Evolutionary conservation across 768 basidiomycete genomes (phyloP).

Genomic region (Boletus subcaerulescens): DNA sequence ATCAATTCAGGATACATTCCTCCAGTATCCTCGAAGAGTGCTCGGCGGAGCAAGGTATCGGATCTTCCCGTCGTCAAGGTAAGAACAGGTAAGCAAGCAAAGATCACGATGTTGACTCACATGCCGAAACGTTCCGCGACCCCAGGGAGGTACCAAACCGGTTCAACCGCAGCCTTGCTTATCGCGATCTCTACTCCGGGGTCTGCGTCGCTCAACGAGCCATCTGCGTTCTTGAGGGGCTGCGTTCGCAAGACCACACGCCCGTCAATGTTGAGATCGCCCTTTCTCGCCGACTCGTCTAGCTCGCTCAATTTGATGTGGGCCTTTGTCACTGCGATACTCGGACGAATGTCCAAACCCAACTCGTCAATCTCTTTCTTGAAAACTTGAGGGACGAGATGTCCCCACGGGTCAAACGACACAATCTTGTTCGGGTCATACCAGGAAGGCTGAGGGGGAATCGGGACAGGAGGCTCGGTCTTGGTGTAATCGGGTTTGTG

Average conservation of each 20-base stretch:
- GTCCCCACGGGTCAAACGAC: conserved; percentile 92
- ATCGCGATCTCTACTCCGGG: conserved; percentile 85
- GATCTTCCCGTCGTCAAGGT: conserved; percentile 44
- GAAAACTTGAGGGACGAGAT: conserved; percentile 76
- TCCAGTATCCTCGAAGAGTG: conserved; percentile 93
- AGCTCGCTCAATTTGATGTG: conserved; percentile 95
- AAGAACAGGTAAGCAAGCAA: neutral
- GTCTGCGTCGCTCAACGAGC: conserved; percentile 49
- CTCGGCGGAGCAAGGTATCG: conserved; percentile 81
- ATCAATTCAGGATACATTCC: conserved; percentile 96
- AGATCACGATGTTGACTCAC: conserved; percentile 41
- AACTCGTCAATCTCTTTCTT: conserved; percentile 54
- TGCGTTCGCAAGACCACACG: conserved; percentile 72
- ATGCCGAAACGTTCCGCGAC: conserved; percentile 93
- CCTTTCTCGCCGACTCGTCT: conserved; percentile 74
- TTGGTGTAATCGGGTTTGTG: conserved; percentile 80
- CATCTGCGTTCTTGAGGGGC: conserved; percentile 63
- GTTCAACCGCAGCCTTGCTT: conserved; percentile 95
- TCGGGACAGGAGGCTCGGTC: conserved; percentile 81
- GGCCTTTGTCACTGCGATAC: conserved; percentile 89
- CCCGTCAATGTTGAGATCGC: conserved; percentile 75
- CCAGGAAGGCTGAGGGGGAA: conserved; percentile 80
- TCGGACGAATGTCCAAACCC: conserved; percentile 85
- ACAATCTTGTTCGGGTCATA: conserved; percentile 77
- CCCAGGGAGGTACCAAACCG: conserved; percentile 94